Evolutionary conservation across 1,139 yeast species (phyloP).

Genomic region (Magnusiomyces fungicola): DNA sequence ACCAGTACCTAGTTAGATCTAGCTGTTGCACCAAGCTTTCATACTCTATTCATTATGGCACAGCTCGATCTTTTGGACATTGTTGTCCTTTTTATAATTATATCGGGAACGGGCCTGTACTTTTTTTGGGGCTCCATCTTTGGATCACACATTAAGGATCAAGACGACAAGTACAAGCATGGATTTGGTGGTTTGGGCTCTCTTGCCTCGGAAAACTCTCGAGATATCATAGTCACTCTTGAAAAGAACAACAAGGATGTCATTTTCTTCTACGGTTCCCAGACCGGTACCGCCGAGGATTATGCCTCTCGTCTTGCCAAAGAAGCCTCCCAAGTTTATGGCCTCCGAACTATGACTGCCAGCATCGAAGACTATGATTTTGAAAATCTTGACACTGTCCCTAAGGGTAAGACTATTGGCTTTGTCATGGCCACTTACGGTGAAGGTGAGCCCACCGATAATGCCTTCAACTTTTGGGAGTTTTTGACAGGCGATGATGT

Average conservation of each 20-base stretch:
- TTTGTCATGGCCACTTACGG: conserved; percentile 91
- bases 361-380: conserved; percentile 85
- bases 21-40: too few relatives aligned
- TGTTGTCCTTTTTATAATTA: conserved; percentile 57
- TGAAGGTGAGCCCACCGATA: conserved; percentile 97
- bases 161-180: conserved; percentile 30
- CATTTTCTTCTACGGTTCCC: conserved; percentile 86
- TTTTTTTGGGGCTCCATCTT: conserved; percentile 57
- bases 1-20: too few relatives aligned
- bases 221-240: conserved; percentile 55
- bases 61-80: conserved; percentile 60
- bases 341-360: conserved; percentile 75
- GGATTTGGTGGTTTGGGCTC: conserved; percentile 33
- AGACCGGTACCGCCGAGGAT: conserved; percentile 99
- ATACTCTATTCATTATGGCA: conserved; percentile 21
- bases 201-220: conserved; percentile 39
- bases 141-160: conserved; percentile 29
- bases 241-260: conserved; percentile 63
- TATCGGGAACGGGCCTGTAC: conserved; percentile 57
- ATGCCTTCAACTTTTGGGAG: conserved; percentile 63
- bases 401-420: conserved; percentile 50
- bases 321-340: conserved; percentile 77
- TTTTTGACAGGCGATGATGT: conserved; percentile 32
- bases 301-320: conserved; percentile 86
- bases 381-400: conserved; percentile 60